phyloP scores from a whole-genome alignment of 352 stramenopile species.

The Peronospora farinosa region DNA sequence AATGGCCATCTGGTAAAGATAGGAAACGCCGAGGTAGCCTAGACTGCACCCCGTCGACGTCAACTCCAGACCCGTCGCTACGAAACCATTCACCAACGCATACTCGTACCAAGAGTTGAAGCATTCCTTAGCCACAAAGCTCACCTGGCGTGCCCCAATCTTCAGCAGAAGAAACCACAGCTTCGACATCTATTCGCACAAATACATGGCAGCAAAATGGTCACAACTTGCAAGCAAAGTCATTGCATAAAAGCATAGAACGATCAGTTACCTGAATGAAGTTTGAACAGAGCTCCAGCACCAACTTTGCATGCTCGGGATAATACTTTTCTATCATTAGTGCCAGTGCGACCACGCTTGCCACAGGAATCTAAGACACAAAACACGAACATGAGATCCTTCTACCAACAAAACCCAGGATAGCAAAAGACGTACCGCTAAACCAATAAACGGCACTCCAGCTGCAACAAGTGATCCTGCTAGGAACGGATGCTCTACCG shows the following conservation, averaged over 20 bases:
- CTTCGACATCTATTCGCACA: constrained; percentile 56
- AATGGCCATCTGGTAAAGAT: constrained; percentile 47
- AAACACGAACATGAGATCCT: background rate
- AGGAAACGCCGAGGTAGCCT: constrained; percentile 53
- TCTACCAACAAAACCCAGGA: background rate
- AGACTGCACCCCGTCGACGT: constrained; percentile 60
- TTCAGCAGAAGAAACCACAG: constrained; percentile 73
- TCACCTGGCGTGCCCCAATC: constrained; percentile 64
- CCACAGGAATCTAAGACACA: constrained; percentile 52
- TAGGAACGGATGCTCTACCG: constrained; percentile 50
- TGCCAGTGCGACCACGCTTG: constrained; percentile 59
- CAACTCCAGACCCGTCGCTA: constrained; percentile 62
- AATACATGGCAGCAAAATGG: constrained; percentile 2
- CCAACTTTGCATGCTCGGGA: constrained; percentile 60
- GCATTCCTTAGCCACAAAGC: constrained; percentile 54
- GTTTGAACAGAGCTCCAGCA: constrained; percentile 59
- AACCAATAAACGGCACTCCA: constrained; percentile 67
- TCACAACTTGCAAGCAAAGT: background rate
- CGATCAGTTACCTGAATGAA: constrained; percentile 53
- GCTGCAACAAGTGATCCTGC: constrained; percentile 52
- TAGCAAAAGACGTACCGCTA: constrained; percentile 40
- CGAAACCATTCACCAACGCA: constrained; percentile 50
- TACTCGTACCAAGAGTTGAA: constrained; percentile 73
- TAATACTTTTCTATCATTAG: constrained; percentile 78
- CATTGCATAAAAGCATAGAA: background rate